Evolutionary conservation across 768 basidiomycete genomes (phyloP).

Genomic region (Leccinum olivaceopallidum): DNA sequence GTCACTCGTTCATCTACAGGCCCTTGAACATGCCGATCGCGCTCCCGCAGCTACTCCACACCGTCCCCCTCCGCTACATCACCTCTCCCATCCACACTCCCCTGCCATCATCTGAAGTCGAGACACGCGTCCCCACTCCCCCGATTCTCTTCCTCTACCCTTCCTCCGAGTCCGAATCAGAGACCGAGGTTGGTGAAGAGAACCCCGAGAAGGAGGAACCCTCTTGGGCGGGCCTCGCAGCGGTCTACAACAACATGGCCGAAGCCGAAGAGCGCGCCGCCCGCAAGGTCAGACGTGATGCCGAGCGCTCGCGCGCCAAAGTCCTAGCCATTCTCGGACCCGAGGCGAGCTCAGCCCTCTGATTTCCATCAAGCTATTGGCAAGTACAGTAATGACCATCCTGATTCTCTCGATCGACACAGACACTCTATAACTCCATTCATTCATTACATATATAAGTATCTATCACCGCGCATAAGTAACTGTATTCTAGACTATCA

Average conservation of each 20-base stretch:
- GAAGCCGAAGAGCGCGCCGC: slow-evolving; percentile 7
- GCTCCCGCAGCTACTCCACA: slow-evolving; percentile 7
- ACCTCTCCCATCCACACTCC: background rate
- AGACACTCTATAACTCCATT: background rate
- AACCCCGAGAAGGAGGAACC: background rate
- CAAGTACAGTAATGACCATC: background rate
- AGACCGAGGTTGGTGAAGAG: background rate
- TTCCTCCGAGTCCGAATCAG: background rate
- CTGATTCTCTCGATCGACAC: background rate
- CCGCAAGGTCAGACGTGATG: slow-evolving; percentile 14
- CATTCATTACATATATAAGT: background rate
- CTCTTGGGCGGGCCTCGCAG: slow-evolving; percentile 3
- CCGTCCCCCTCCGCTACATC: slow-evolving; percentile 1
- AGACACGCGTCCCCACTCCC: background rate
- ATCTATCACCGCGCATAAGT: background rate
- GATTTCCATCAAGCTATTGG: background rate
- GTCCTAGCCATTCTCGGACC: slow-evolving; percentile 6
- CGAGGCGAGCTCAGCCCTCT: slow-evolving; percentile 2
- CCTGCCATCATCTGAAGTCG: background rate
- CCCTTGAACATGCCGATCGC: background rate
- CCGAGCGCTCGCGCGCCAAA: slow-evolving; percentile 11
- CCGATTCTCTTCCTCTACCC: background rate
- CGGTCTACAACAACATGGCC: background rate
- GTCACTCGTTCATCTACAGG: background rate
- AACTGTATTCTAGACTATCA: background rate